These are phyloP conservation scores for Cryptococcus sp. DNA, from an alignment of 1,284 basidiomycete species.

Conservation along the genomic window DNA sequence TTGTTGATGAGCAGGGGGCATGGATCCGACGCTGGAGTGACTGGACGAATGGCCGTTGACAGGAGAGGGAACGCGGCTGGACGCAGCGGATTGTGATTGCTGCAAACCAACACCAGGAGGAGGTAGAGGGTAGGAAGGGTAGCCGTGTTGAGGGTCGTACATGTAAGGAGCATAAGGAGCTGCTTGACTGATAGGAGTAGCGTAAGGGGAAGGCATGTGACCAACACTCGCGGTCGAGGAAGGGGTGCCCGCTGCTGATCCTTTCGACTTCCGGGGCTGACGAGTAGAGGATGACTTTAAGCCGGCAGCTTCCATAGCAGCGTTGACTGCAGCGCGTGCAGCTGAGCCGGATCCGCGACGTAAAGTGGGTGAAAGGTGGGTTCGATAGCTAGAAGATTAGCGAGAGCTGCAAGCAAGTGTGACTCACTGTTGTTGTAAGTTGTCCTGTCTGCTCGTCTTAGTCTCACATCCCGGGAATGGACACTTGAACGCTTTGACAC, in stretches of 20 bases:
- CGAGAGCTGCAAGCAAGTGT: background rate
- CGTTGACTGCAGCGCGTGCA: constrained; percentile 47
- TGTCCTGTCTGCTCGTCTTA: constrained; percentile 49
- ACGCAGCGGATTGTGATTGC: constrained; percentile 40
- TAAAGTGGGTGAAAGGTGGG: constrained; percentile 48
- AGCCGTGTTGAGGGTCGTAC: constrained; percentile 43
- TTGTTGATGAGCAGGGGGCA: constrained; percentile 37
- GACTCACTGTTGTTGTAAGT: constrained; percentile 50
- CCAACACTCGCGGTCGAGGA: constrained; percentile 40
- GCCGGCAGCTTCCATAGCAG: constrained; percentile 51
- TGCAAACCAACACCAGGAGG: constrained; percentile 35
- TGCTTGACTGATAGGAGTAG: constrained; percentile 41
- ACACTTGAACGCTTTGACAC: constrained; percentile 53
- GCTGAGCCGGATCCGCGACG: constrained; percentile 48
- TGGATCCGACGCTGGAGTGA: constrained; percentile 34
- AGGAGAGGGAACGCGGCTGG: constrained; percentile 47
- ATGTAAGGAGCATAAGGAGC: constrained; percentile 46
- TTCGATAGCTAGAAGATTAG: constrained; percentile 43
- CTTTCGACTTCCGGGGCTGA: constrained; percentile 48
- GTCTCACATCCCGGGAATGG: constrained; percentile 52
- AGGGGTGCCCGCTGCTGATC: constrained; percentile 40
- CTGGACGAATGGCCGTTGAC: constrained; percentile 45
- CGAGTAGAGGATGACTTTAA: constrained; percentile 44
- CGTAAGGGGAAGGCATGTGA: constrained; percentile 47
- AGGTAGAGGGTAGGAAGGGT: constrained; percentile 35